phyloP scores from a whole-genome alignment of 2,329 filamentous ascomycete species.

The Diaporthe amygdali region DNA sequence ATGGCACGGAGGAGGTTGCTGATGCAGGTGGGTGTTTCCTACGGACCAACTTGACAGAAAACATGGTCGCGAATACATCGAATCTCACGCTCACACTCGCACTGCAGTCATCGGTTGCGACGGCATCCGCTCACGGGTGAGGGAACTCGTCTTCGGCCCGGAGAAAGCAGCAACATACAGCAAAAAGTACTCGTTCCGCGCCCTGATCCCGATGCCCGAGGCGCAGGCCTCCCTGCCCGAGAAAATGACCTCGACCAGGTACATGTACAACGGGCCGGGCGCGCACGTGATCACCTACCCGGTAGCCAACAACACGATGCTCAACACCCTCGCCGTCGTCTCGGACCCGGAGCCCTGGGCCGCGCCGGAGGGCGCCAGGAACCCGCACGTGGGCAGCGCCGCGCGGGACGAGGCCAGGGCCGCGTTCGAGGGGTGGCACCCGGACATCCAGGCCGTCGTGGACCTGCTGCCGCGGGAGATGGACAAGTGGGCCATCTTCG shows the following conservation, averaged over 20 bases:
- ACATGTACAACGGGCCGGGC: constrained; percentile 62
- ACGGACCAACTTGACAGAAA: background rate
- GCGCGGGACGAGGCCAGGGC: constrained; percentile 44
- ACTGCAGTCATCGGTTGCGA: constrained; percentile 65
- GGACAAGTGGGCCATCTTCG: constrained; percentile 63
- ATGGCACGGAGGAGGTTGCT: constrained; percentile 35
- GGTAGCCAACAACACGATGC: constrained; percentile 57
- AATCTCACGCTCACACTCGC: background rate
- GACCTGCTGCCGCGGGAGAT: constrained; percentile 51
- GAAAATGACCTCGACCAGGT: constrained; percentile 51
- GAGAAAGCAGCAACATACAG: constrained; percentile 49
- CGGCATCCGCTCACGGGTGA: constrained; percentile 64
- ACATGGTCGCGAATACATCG: background rate
- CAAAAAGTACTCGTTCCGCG: constrained; percentile 66
- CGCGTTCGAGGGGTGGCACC: constrained; percentile 49
- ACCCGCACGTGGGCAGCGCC: constrained; percentile 40
- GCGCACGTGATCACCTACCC: constrained; percentile 68
- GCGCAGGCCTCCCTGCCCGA: constrained; percentile 54
- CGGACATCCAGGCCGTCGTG: constrained; percentile 41
- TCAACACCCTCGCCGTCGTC: constrained; percentile 61
- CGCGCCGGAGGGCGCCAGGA: constrained; percentile 27
- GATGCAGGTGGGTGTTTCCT: constrained; percentile 36
- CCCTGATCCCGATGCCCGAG: constrained; percentile 63
- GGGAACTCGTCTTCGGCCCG: constrained; percentile 54
- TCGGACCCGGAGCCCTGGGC: constrained; percentile 44